Evolutionary conservation across 371 early-diverging fungal genomes (phyloP).

Genomic region (Actinomortierella wolfii): DNA sequence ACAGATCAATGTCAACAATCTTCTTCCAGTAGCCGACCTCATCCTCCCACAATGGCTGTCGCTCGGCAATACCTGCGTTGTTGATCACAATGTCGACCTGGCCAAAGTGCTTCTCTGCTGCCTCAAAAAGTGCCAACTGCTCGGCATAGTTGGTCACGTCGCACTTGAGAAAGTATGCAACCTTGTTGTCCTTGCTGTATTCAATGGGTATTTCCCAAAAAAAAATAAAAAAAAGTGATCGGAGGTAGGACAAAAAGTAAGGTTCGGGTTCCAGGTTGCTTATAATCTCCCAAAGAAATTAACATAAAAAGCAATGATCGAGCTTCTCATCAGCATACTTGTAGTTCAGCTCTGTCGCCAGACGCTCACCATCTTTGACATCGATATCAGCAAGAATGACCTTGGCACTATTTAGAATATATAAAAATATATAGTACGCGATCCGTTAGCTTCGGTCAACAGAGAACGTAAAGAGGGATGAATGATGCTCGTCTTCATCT

Average conservation of each 20-base stretch:
- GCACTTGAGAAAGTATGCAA: constrained; percentile 51
- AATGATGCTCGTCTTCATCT: too few relatives aligned
- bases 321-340: background rate
- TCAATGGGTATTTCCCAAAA: too few relatives aligned
- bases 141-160: constrained; percentile 62
- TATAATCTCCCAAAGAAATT: too few relatives aligned
- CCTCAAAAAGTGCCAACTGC: constrained; percentile 50
- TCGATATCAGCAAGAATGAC: constrained; percentile 36
- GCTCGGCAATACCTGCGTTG: constrained; percentile 68
- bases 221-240: background rate
- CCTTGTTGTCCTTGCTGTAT: constrained; percentile 18
- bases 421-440: background rate
- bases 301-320: too few relatives aligned
- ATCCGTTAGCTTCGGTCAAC: background rate
- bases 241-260: background rate
- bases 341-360: constrained; percentile 24
- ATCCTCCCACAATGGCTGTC: constrained; percentile 45
- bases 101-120: constrained; percentile 51
- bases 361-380: constrained; percentile 21
- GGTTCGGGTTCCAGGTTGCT: too few relatives aligned
- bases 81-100: constrained; percentile 65
- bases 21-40: constrained; percentile 52
- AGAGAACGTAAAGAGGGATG: too few relatives aligned
- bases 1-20: constrained; percentile 69
- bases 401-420: constrained; percentile 13